A percentile compares a stretch with the other conserved stretches of the same genome.
phyloP scores from a whole-genome alignment of 1,284 basidiomycete species.

The Irpex sp. region DNA sequence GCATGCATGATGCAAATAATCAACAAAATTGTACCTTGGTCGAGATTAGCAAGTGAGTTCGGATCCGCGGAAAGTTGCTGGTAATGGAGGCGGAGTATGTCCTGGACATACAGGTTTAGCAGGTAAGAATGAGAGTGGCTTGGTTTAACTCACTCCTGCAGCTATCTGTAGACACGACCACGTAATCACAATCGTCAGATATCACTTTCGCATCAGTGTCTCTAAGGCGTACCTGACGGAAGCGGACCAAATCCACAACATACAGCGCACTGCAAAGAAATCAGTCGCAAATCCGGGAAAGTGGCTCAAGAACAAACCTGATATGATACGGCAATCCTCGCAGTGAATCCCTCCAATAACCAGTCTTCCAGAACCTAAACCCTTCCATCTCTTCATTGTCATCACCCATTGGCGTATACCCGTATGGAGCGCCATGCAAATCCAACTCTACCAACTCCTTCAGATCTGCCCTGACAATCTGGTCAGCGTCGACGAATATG shows the following conservation, averaged over 20 bases:
- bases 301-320: constrained; percentile 44
- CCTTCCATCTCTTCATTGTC: constrained; percentile 95
- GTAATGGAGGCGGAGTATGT: constrained; percentile 89
- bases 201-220: no score
- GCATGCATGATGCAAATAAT: background rate
- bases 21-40: constrained; percentile 63
- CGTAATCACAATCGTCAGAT: background rate
- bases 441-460: constrained; percentile 91
- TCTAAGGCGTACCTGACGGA: constrained; percentile 63
- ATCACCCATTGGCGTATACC: constrained; percentile 96
- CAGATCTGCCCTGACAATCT: constrained; percentile 95
- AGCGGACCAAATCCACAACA: constrained; percentile 93
- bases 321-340: constrained; percentile 87
- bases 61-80: constrained; percentile 93
- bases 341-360: constrained; percentile 89
- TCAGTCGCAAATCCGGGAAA: background rate
- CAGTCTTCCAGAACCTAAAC: constrained; percentile 97
- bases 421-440: constrained; percentile 88
- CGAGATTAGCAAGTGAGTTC: constrained; percentile 90
- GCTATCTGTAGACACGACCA: constrained; percentile 48
- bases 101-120: constrained; percentile 39
- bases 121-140: background rate
- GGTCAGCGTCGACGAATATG: constrained; percentile 97
- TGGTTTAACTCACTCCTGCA: constrained; percentile 62
- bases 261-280: constrained; percentile 74